phyloP scores from a whole-genome alignment of 2,329 filamentous ascomycete species.

The Aspergillus intermedius region DNA sequence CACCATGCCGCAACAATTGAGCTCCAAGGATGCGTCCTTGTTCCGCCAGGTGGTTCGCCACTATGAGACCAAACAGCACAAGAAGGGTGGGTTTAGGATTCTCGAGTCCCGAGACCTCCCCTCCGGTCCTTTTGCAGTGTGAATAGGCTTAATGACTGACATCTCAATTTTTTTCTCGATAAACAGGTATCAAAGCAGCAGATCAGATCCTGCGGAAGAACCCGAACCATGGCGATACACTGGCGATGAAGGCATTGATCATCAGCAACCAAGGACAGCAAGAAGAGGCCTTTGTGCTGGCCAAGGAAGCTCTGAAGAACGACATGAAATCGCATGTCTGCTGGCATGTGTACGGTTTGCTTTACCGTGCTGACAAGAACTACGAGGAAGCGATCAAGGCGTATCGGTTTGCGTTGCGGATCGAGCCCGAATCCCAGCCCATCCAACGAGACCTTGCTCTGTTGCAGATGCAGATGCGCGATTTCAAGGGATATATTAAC shows the following conservation, averaged over 20 bases:
- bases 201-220: constrained; percentile 95
- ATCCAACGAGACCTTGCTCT: constrained; percentile 91
- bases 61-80: constrained; percentile 99
- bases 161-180: constrained; percentile 5
- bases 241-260: constrained; percentile 98
- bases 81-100: constrained; percentile 54
- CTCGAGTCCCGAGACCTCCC: neutral
- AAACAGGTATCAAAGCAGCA: constrained; percentile 76
- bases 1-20: constrained; percentile 43
- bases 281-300: constrained; percentile 88
- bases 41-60: constrained; percentile 91
- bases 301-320: constrained; percentile 83
- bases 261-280: constrained; percentile 87
- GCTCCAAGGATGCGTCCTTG: constrained; percentile 83
- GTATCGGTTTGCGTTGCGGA: constrained; percentile 87
- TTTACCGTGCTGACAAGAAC: constrained; percentile 92
- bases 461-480: constrained; percentile 91
- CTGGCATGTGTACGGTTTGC: constrained; percentile 96
- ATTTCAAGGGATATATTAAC: constrained; percentile 88
- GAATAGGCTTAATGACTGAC: constrained; percentile 6
- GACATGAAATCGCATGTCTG: constrained; percentile 99
- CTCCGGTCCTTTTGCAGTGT: neutral
- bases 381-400: constrained; percentile 99
- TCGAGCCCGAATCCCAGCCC: constrained; percentile 90
- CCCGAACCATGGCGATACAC: constrained; percentile 93